Evolutionary conservation across 192 early-diverging fungal species (phyloP), one percentile per base, ranked within the genome.

Genomic region (Irineochytrium annulatum): DNA sequence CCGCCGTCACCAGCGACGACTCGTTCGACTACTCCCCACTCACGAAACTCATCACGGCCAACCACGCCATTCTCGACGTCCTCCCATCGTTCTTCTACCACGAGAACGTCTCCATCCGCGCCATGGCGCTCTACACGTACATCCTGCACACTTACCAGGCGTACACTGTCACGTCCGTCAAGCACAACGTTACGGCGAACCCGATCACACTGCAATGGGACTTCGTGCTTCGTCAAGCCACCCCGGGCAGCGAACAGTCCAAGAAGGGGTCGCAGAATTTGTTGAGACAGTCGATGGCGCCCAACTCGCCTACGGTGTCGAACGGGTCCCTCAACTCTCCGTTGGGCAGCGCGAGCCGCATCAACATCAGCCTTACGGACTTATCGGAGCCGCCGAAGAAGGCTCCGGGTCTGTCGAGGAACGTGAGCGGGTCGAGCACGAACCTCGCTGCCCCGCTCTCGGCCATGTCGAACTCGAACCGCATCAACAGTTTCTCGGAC

Each of bases 81-180:
- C 70, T 99, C 54, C 92, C 91, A 60, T 76, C 78, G 56, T 95
- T 99, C 78, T 92, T 99, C 71, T 93, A 92, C 73, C 88, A 98
- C 66, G 70, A 77, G 31, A 86, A 93, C 55, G 71, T 74, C 22
- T 83, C 85, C 53, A 79, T 95, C 49, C 53, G 62, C 26, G 72
- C 92, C 62, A 88, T 91, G 0, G 94, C 96, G 22, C 81, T 97
- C 31, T 94, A 96, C 82, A 92, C 94, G 14, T 99, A 99, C 68
- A 90, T 91, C 53, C 85, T 95, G 55, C 94, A 94, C 60, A 92
- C 96, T 3, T 95, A 97, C 86, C 92, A 97, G 67, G 92, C 93
- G 34, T 99, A 99, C 79, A 84, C 91, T 63, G 86, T 99, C 44
- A 83, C 89, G 34, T 87, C 87, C 54, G 85, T 95, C 71, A 70